Evolutionary conservation across 2,329 filamentous ascomycete species (phyloP), one percentile per base, ranked within the genome.

Genomic region (Neonectria punicea): DNA sequence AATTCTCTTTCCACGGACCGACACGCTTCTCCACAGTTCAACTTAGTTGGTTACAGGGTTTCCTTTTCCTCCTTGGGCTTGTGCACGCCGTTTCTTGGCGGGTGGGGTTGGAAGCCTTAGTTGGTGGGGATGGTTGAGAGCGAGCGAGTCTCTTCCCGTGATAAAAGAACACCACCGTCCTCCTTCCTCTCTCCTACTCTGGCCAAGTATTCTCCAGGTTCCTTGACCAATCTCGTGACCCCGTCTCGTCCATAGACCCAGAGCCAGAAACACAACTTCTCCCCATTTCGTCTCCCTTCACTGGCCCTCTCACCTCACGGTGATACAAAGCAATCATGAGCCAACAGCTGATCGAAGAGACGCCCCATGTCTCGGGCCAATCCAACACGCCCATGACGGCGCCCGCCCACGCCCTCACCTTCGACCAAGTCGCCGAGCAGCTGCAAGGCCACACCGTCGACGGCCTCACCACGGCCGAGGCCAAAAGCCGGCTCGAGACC

Each of bases 401-500:
- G 28, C 71, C 71, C n/a, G 70, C 68, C 36, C 71, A 73, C 57
- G 22, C 70, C 14, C 67, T 73, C 0, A 61, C 63, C 3, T 66
- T 34, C 49, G 64, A 67, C 13, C 63, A 70, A 22, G 70, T 73
- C 20, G 67, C 47, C 9, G 57, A 73, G 36, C 54, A 73, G 16
- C 61, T 73, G 1, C 5, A 64, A 2, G 61, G 47, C 47, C 67
- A 0, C 58, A 68, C 22, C 10, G 51, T 89, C 14, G 82, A 89
- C 74, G 90, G 90, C 47, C 81, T 92, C 44, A 84, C 82, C 1
- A 74, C 80, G 3, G 77, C 77, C 2, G 87, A 91, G 66, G 89
- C 86, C 18, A 82, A 83, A 67, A 72, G 74, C 10, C 84, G 89
- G 22, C 79, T 90, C 2, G 82, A 86, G 78, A 86, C 51, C 85